Evolutionary conservation across 2,329 filamentous ascomycete genomes (phyloP).

Genomic region (Exophiala xenobiotica): DNA sequence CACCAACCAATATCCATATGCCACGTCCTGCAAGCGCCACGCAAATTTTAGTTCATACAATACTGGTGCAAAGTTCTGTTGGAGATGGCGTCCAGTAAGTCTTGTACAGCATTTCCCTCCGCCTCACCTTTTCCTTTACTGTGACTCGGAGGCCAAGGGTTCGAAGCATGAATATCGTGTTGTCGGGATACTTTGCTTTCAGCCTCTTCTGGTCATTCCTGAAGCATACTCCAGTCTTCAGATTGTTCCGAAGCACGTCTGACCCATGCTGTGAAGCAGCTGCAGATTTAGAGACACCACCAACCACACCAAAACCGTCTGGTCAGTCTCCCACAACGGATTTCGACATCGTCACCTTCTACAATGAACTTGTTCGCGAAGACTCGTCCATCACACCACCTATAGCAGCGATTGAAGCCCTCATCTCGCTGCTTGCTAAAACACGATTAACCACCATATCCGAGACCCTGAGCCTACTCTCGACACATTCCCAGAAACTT

Average conservation of each 20-base stretch:
- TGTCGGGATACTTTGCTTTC: not conserved
- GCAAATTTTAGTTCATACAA: not conserved
- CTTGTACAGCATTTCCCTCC: not conserved
- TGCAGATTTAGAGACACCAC: constrained; percentile 15
- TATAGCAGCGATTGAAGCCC: constrained; percentile 86
- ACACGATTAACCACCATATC: constrained; percentile 82
- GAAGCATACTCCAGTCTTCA: not conserved
- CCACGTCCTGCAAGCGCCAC: not conserved
- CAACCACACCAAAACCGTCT: constrained; percentile 12
- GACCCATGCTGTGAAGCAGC: not conserved
- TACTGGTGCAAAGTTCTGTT: not conserved
- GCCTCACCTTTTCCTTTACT: constrained; percentile 1
- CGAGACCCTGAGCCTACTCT: constrained; percentile 86
- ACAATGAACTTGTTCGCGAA: constrained; percentile 61
- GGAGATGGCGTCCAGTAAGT: constrained; percentile 11
- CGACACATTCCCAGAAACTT: constrained; percentile 72
- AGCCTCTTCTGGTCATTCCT: not conserved
- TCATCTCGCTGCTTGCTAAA: constrained; percentile 81
- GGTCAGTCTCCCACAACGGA: constrained; percentile 18
- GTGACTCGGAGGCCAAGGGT: not conserved
- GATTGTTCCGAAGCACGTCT: not conserved
- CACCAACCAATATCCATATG: not conserved
- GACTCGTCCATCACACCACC: constrained; percentile 92
- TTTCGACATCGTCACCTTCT: constrained; percentile 61
- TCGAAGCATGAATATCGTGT: not conserved